Evolutionary conservation across 164 flowering plant species (phyloP), one percentile per base, ranked within the genome.

Genomic region (Amborella trichopoda): DNA sequence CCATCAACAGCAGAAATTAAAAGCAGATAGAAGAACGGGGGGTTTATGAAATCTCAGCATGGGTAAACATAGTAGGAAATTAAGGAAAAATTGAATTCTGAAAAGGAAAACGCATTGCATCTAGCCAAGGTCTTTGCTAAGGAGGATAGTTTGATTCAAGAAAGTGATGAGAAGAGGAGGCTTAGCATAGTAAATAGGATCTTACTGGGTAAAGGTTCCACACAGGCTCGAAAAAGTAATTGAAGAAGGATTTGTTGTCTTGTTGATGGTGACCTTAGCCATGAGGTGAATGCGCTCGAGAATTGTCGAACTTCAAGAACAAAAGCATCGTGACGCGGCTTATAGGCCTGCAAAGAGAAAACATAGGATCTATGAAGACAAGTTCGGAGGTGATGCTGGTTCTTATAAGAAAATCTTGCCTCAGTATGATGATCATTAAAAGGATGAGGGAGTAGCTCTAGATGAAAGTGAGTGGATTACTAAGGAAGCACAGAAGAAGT

Each of bases 231-330:
- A 91, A 55, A 87, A 83, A 73, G 99, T 91, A 43, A 52, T 87
- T 61, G 93, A 91, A 61, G 99, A 96, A 54, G 99, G 99, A 41
- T 93, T 96, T 52, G 99, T 91, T 57, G 93, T 87, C 58, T 73
- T 46, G 86, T 83, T 24, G 70, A 70, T 66, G 99, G 93, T 39
- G 82, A 77, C 48, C 26, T 91, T 6, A 91, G 84, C 46, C 67
- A 83, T 70, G 98, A 84, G 48, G 62, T 69, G 46, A 96, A 91
- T 64, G 70, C 84, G 93, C 94, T 91, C 61, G 96, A 84, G 74
- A 91, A 82, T n/a, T 73, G 82, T 87, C 50, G 95, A 91, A 73
- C 84, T 91, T 63, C 90, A 95, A 46, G 90, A 91, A 68, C 99
- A 91, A 41, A 87, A 82, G 66, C 80, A 55, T 49, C 75, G 99